These are phyloP conservation scores for Aspergillus phoenicis DNA, from an alignment of 2,329 filamentous ascomycete genomes.

Conservation along the genomic window DNA sequence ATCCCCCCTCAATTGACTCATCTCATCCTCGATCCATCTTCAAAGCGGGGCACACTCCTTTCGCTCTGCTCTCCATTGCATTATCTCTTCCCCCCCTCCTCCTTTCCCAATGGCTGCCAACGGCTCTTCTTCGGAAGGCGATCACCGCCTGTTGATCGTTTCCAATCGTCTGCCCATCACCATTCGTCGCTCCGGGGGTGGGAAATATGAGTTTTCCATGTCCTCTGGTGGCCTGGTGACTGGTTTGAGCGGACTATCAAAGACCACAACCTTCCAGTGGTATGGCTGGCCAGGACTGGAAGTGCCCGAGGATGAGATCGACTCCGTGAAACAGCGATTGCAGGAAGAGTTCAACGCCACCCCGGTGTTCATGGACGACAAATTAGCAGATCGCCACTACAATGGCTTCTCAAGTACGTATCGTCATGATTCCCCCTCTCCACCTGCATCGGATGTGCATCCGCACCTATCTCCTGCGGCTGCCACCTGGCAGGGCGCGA, in stretches of 20 bases:
- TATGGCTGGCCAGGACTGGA: slow-evolving; percentile 97
- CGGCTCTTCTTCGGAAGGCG: slow-evolving; percentile 61
- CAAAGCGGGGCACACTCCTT: slow-evolving; percentile 6
- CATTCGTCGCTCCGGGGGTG: slow-evolving; percentile 90
- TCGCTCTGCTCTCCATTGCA: background rate
- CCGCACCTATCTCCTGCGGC: slow-evolving; percentile 9
- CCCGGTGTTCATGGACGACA: slow-evolving; percentile 90
- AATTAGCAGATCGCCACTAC: slow-evolving; percentile 92
- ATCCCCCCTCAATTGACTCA: background rate
- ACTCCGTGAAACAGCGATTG: slow-evolving; percentile 72
- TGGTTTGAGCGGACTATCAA: slow-evolving; percentile 88
- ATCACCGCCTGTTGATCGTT: slow-evolving; percentile 69
- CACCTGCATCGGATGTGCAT: slow-evolving; percentile 7
- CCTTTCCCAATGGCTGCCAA: slow-evolving; percentile 23
- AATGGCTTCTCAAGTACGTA: slow-evolving; percentile 96
- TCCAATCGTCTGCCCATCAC: slow-evolving; percentile 96
- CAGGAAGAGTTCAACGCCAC: slow-evolving; percentile 86
- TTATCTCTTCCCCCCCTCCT: background rate
- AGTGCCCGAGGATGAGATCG: slow-evolving; percentile 80
- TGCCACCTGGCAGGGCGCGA: slow-evolving; percentile 4
- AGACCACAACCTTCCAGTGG: slow-evolving; percentile 95
- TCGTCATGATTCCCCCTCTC: background rate
- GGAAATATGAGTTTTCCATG: slow-evolving; percentile 91
- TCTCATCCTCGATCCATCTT: background rate
- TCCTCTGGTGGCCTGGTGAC: slow-evolving; percentile 95